A percentile compares a stretch with the other conserved stretches of the same genome.
Conservation (phyloP, 306 rosid species). For the Trichosanthes cucumerina region DNA sequence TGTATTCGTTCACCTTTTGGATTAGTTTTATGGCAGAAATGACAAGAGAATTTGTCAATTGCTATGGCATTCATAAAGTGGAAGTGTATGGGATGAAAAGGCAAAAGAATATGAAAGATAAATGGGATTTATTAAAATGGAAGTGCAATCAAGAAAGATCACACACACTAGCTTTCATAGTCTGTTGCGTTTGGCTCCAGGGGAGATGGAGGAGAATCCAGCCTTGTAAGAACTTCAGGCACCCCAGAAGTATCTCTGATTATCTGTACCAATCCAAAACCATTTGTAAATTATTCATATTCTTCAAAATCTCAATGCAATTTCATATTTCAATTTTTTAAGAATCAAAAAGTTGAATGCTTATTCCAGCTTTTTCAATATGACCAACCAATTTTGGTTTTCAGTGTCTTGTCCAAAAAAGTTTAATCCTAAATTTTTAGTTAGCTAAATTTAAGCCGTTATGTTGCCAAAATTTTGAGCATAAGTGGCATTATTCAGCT, state of each 20-base stretch:
- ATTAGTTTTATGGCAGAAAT: neutral
- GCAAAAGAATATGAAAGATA: neutral
- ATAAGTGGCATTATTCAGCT: too few relatives aligned
- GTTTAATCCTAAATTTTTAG: too few relatives aligned
- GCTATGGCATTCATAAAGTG: neutral
- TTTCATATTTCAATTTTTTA: neutral
- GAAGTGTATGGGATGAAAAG: neutral
- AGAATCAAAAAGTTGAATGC: neutral
- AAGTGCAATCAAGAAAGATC: conserved; percentile 9
- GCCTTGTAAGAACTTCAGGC: conserved; percentile 90
- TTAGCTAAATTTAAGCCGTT: too few relatives aligned
- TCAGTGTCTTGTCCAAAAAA: too few relatives aligned
- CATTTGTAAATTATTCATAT: conserved; percentile 17
- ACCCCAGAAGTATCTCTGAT: conserved; percentile 72
- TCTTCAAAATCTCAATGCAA: neutral
- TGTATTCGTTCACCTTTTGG: neutral
- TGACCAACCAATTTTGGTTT: neutral
- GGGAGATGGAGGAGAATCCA: conserved; percentile 42
- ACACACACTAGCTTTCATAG: conserved; percentile 57
- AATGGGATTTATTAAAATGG: neutral
- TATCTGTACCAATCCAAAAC: conserved; percentile 47
- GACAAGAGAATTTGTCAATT: neutral
- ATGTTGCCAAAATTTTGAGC: too few relatives aligned
- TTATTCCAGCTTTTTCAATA: neutral
- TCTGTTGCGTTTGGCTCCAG: conserved; percentile 34